Percentiles rank a stretch among this genome's conserved stretches.
Evolutionary conservation across 1,284 basidiomycete species (phyloP).

Genomic region (Sphaerobolus stellatus): DNA sequence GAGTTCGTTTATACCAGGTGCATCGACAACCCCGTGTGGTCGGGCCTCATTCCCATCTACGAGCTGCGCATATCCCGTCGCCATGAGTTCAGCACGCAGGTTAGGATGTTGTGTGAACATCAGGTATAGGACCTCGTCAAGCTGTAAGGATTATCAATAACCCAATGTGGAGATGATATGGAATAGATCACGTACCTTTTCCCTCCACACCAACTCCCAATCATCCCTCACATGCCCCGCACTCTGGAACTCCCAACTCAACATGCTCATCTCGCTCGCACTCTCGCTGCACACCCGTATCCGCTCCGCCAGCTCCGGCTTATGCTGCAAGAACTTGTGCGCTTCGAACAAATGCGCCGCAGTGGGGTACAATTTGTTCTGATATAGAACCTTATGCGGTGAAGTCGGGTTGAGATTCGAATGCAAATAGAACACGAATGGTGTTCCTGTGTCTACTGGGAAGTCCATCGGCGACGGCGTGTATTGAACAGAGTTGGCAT

Average conservation of each 20-base stretch:
- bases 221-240: constrained; percentile 47
- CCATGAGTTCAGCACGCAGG: constrained; percentile 45
- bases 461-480: constrained; percentile 6
- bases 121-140: constrained; percentile 56
- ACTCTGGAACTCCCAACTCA: constrained; percentile 41
- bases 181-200: background rate
- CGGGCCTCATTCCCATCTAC: constrained; percentile 39
- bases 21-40: constrained; percentile 40
- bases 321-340: constrained; percentile 54
- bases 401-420: constrained; percentile 33
- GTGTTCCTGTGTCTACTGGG: constrained; percentile 4
- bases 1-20: constrained; percentile 56
- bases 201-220: constrained; percentile 23
- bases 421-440: constrained; percentile 1
- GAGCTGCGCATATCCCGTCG: constrained; percentile 48
- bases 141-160: constrained; percentile 39
- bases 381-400: constrained; percentile 51
- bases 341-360: constrained; percentile 69
- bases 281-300: constrained; percentile 45
- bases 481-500: background rate
- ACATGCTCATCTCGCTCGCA: constrained; percentile 48
- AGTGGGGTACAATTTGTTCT: constrained; percentile 54
- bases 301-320: constrained; percentile 49
- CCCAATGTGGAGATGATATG: background rate
- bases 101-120: constrained; percentile 64